Evolutionary conservation across 2,329 filamentous ascomycete genomes (phyloP).

Genomic region (Lojkania enalia): DNA sequence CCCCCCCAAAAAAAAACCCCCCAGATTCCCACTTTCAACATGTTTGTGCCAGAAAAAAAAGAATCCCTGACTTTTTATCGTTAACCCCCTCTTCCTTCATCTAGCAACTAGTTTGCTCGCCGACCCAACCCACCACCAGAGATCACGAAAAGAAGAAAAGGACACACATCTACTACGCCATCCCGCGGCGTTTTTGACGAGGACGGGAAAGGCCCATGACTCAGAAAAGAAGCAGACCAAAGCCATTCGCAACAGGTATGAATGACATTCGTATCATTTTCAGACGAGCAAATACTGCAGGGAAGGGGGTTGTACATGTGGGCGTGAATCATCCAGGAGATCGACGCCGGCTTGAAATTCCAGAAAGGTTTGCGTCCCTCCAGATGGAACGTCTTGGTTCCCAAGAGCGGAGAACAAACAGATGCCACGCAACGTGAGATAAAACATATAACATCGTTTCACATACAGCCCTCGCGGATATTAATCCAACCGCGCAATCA

Average conservation of each 20-base stretch:
- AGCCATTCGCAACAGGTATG: slow-evolving; percentile 38
- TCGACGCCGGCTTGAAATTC: slow-evolving; percentile 43
- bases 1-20: too few relatives aligned
- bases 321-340: slow-evolving; percentile 37
- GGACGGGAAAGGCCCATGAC: slow-evolving; percentile 28
- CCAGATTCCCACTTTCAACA: too few relatives aligned
- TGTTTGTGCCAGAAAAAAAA: slow-evolving; percentile 29
- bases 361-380: slow-evolving; percentile 37
- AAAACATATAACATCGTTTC: slow-evolving; percentile 47
- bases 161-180: slow-evolving; percentile 40
- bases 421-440: slow-evolving; percentile 41
- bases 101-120: slow-evolving; percentile 35
- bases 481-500: slow-evolving; percentile 96
- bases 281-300: slow-evolving; percentile 44
- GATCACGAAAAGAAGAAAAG: slow-evolving; percentile 31
- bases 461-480: slow-evolving; percentile 25
- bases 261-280: slow-evolving; percentile 44
- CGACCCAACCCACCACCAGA: slow-evolving; percentile 26
- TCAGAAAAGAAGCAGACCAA: slow-evolving; percentile 39
- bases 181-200: slow-evolving; percentile 29
- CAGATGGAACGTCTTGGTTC: slow-evolving; percentile 35
- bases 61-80: slow-evolving; percentile 41
- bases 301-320: slow-evolving; percentile 39
- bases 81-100: slow-evolving; percentile 30
- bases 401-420: slow-evolving; percentile 35